These are phyloP conservation scores for Phytopythium cucurbitacearum DNA, from an alignment of 352 stramenopile species.

Conservation along the genomic window DNA sequence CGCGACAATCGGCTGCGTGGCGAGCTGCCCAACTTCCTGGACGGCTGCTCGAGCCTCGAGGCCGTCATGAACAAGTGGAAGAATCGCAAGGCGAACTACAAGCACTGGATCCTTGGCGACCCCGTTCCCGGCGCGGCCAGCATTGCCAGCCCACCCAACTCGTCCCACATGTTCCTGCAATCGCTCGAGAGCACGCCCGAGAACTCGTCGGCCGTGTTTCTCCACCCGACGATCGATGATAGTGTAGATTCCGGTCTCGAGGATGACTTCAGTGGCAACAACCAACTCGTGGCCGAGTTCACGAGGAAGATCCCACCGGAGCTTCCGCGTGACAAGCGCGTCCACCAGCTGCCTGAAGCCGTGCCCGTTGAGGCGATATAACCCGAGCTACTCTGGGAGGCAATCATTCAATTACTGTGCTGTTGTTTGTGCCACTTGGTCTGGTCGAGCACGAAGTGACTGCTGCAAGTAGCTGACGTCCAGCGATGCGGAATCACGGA, in stretches of 20 bases:
- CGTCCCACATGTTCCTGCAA: constrained; percentile 51
- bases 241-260: constrained; percentile 42
- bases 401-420: neutral
- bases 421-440: neutral
- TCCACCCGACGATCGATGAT: constrained; percentile 58
- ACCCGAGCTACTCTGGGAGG: neutral
- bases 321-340: constrained; percentile 10
- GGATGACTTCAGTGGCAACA: constrained; percentile 48
- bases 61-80: constrained; percentile 85
- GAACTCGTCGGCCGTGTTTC: constrained; percentile 56
- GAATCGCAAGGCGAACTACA: constrained; percentile 75
- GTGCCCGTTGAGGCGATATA: constrained; percentile 2
- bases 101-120: constrained; percentile 64
- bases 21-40: constrained; percentile 79
- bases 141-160: constrained; percentile 12
- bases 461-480: constrained; percentile 33
- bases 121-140: constrained; percentile 34
- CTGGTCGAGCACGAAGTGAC: neutral
- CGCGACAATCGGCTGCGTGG: constrained; percentile 69
- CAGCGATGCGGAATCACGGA: constrained; percentile 46
- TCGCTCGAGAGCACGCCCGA: constrained; percentile 41
- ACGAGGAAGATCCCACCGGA: constrained; percentile 23
- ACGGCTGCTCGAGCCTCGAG: constrained; percentile 73
- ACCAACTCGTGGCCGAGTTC: constrained; percentile 49
- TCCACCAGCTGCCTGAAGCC: constrained; percentile 11